phyloP scores from a whole-genome alignment of 1,139 yeast species.

The Wickerhamiella infanticola region DNA sequence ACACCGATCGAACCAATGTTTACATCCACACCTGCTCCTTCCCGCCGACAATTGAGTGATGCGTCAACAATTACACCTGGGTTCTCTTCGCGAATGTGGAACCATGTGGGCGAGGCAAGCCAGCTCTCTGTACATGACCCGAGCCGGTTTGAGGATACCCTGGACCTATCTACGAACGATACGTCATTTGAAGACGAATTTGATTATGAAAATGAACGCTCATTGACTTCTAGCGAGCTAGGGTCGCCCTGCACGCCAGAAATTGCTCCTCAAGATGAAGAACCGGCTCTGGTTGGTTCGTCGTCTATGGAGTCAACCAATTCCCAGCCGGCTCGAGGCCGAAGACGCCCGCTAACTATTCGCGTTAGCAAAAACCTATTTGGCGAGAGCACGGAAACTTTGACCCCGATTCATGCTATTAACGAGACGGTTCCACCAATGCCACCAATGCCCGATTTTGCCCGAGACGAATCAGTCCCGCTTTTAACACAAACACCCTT shows the following conservation, averaged over 20 bases:
- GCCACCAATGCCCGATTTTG: neutral
- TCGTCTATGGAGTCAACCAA: conserved; percentile 1
- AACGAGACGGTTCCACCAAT: neutral
- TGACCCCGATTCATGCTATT: neutral
- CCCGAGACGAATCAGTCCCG: neutral
- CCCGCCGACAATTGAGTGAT: neutral
- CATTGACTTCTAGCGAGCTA: conserved; percentile 12
- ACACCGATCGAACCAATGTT: conserved; percentile 6
- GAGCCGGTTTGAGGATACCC: neutral
- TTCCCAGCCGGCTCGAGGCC: neutral
- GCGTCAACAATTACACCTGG: neutral
- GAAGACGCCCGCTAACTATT: neutral
- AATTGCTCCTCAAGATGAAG: conserved; percentile 9
- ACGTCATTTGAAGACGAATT: neutral
- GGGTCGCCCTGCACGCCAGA: conserved; percentile 17
- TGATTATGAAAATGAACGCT: conserved; percentile 6
- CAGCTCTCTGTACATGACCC: neutral
- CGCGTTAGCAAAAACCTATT: neutral
- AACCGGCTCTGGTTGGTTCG: conserved; percentile 2
- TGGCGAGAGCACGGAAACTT: neutral
- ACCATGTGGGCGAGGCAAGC: neutral
- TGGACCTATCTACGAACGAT: neutral
- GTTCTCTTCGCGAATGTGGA: neutral
- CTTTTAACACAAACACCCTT: neutral
- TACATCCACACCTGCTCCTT: conserved; percentile 6